Conservation (phyloP, 768 basidiomycete genomes). For the Tephrocybe sp. region DNA sequence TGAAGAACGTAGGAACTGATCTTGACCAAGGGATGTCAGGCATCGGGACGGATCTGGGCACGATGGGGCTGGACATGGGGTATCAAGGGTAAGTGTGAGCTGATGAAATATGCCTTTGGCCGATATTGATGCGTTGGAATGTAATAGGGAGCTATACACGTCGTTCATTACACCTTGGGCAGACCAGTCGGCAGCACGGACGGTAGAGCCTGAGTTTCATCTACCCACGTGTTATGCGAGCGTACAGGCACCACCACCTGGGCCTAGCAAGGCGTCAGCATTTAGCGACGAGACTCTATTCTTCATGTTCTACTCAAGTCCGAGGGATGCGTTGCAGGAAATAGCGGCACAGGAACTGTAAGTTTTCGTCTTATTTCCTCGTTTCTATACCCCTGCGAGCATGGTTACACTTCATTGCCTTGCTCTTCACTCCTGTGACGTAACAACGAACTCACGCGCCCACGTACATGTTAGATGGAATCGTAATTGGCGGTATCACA, state of each 20-base stretch:
- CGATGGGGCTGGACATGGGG: conserved; percentile 88
- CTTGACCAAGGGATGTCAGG: conserved; percentile 78
- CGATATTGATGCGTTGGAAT: neutral
- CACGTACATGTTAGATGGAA: conserved; percentile 57
- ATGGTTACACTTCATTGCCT: neutral
- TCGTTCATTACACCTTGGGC: conserved; percentile 97
- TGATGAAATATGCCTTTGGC: neutral
- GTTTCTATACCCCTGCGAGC: neutral
- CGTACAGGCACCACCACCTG: conserved; percentile 84
- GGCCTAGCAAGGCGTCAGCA: conserved; percentile 72
- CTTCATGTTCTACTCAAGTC: conserved; percentile 96
- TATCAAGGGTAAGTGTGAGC: conserved; percentile 65
- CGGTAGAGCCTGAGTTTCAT: conserved; percentile 89
- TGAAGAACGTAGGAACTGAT: conserved; percentile 75
- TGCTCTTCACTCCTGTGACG: neutral
- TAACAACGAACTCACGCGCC: conserved; percentile 11
- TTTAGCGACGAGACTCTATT: conserved; percentile 97
- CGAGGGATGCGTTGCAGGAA: conserved; percentile 90
- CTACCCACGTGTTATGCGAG: conserved; percentile 86
- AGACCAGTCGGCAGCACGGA: conserved; percentile 80
- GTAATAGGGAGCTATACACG: conserved; percentile 74
- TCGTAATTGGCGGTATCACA: conserved; percentile 96
- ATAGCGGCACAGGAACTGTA: conserved; percentile 94
- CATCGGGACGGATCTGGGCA: conserved; percentile 88
- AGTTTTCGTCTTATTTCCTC: conserved; percentile 44